A percentile compares a stretch with the other conserved stretches of the same genome.
phyloP scores from a whole-genome alignment of 148 eudicot genomes.

The Persicaria tinctoria region DNA sequence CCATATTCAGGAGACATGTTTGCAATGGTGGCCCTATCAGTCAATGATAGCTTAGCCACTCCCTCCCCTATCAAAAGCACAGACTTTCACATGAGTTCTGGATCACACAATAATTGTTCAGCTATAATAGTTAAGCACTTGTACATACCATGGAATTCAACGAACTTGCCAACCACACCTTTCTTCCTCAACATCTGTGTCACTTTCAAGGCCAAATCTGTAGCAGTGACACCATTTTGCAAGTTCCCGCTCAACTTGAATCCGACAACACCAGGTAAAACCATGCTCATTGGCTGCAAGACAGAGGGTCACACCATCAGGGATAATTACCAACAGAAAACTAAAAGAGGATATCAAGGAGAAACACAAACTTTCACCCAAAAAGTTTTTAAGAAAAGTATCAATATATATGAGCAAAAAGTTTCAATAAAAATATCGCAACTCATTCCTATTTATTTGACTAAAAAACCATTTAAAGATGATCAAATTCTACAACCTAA shows the following conservation, averaged over 20 bases:
- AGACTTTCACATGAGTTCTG: not conserved
- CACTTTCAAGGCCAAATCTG: constrained; percentile 93
- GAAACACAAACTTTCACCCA: not conserved
- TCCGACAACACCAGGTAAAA: constrained; percentile 96
- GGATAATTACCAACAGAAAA: not conserved
- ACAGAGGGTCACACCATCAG: constrained; percentile 13
- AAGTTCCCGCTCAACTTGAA: constrained; percentile 81
- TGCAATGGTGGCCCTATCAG: constrained; percentile 97
- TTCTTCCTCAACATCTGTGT: constrained; percentile 98
- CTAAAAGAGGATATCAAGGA: not conserved
- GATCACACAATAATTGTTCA: not conserved
- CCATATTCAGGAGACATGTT: constrained; percentile 99
- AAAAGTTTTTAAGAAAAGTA: not conserved
- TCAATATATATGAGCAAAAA: too few relatives aligned
- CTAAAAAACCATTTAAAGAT: too few relatives aligned
- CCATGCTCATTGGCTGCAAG: constrained; percentile 98
- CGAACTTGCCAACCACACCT: constrained; percentile 98
- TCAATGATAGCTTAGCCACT: constrained; percentile 63
- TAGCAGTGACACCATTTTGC: constrained; percentile 88
- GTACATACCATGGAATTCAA: constrained; percentile 91
- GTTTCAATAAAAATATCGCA: too few relatives aligned
- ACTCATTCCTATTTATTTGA: too few relatives aligned
- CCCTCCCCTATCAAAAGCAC: constrained; percentile 53
- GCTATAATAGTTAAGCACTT: not conserved
- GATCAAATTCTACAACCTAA: too few relatives aligned